These are phyloP conservation scores for Candida sp. DNA, from an alignment of 1,139 yeast genomes.

Conservation along the genomic window DNA sequence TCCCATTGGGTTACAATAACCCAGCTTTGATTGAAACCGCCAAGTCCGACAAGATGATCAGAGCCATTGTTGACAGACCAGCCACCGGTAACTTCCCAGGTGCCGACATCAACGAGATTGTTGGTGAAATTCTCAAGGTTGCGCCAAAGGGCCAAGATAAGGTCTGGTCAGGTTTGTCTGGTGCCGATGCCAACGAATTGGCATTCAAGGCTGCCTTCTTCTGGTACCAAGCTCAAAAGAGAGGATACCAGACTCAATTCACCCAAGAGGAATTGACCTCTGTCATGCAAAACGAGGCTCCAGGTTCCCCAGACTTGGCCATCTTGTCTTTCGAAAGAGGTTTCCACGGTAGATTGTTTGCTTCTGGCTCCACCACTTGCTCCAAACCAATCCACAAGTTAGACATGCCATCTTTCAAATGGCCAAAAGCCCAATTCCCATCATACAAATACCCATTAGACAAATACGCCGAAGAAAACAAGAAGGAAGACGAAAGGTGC, in stretches of 20 bases:
- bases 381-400: conserved; percentile 85
- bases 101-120: conserved; percentile 59
- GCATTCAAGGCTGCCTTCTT: conserved; percentile 87
- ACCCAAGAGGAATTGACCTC: conserved; percentile 62
- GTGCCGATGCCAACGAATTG: conserved; percentile 85
- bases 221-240: conserved; percentile 67
- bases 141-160: conserved; percentile 75
- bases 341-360: conserved; percentile 86
- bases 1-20: conserved; percentile 81
- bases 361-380: conserved; percentile 77
- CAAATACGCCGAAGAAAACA: conserved; percentile 56
- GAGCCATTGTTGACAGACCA: conserved; percentile 76
- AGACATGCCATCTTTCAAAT: conserved; percentile 82
- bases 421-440: conserved; percentile 91
- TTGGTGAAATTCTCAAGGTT: conserved; percentile 58
- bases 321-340: conserved; percentile 74
- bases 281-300: conserved; percentile 69
- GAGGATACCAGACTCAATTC: conserved; percentile 56
- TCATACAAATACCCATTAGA: conserved; percentile 74
- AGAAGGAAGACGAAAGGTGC: conserved; percentile 70
- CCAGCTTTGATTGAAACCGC: conserved; percentile 69
- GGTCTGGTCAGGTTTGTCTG: conserved; percentile 79
- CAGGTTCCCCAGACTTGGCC: conserved; percentile 78
- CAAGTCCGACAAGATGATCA: conserved; percentile 63
- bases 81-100: conserved; percentile 82